Conservation (phyloP, 306 rosid genomes). For the Sphenostylis stenocarpa region DNA sequence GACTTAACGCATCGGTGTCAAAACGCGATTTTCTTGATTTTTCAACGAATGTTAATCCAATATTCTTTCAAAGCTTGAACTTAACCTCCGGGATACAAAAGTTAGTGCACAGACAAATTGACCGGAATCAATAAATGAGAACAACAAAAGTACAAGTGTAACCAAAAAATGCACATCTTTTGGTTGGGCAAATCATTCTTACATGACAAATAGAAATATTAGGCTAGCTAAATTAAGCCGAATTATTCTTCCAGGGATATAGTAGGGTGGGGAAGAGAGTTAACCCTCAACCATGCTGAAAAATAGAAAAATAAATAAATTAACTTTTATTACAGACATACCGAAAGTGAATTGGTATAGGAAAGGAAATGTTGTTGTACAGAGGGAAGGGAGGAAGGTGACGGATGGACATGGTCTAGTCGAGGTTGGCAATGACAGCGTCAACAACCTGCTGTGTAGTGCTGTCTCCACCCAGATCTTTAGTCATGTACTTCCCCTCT, state of each 20-base stretch:
- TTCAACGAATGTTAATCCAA: neutral
- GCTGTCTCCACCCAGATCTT: constrained; percentile 79
- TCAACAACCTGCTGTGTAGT: constrained; percentile 65
- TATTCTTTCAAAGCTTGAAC: neutral
- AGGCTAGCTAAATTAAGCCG: neutral
- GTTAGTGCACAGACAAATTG: neutral
- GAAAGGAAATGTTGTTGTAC: neutral
- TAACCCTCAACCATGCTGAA: neutral
- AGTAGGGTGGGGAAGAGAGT: neutral
- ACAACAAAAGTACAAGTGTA: neutral
- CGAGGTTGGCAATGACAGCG: constrained; percentile 65
- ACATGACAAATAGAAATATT: neutral
- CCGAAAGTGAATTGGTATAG: neutral
- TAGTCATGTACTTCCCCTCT: constrained; percentile 57
- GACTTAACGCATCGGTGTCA: too few relatives aligned
- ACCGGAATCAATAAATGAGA: neutral
- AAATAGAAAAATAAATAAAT: neutral
- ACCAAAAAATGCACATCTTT: neutral
- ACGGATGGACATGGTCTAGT: neutral
- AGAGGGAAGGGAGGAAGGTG: neutral
- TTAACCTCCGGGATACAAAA: neutral
- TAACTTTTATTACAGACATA: neutral
- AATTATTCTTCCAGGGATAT: neutral
- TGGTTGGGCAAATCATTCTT: neutral
- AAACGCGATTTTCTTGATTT: too few relatives aligned